Evolutionary conservation across 164 flowering plant species (phyloP).

Genomic region (Chimonanthus salicifolius): DNA sequence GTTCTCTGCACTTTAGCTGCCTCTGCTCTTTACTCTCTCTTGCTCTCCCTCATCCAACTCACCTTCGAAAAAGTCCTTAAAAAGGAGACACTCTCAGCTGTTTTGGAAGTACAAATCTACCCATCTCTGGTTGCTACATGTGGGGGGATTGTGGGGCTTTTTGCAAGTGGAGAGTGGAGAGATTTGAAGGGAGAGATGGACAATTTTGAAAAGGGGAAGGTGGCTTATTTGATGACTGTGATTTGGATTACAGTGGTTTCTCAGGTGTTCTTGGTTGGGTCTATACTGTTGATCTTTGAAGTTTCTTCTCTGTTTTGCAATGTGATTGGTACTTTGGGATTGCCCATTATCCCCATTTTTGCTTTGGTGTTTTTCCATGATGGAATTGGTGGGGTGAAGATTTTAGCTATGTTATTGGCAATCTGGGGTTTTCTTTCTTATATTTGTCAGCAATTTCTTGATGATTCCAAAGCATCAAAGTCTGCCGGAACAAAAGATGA

Average conservation of each 20-base stretch:
- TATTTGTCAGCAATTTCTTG: slow-evolving; percentile 12
- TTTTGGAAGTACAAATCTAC: slow-evolving; percentile 21
- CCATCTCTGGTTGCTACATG: slow-evolving; percentile 14
- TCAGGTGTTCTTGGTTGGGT: slow-evolving; percentile 6
- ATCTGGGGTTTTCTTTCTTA: slow-evolving; percentile 20
- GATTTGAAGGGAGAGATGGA: slow-evolving; percentile 11
- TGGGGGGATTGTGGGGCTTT: slow-evolving; percentile 20
- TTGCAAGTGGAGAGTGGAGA: slow-evolving; percentile 27
- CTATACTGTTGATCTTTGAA: slow-evolving; percentile 10
- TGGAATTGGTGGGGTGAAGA: slow-evolving; percentile 19
- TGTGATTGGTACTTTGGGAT: slow-evolving; percentile 5
- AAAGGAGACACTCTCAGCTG: slow-evolving; percentile 13
- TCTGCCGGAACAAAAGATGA: not conserved
- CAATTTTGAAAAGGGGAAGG: slow-evolving; percentile 10
- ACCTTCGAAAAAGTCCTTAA: slow-evolving; percentile 16
- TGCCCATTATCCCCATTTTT: slow-evolving; percentile 12
- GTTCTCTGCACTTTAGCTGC: slow-evolving; percentile 22
- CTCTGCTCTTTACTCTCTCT: slow-evolving; percentile 17
- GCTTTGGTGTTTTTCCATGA: slow-evolving; percentile 20
- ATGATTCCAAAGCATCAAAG: not conserved
- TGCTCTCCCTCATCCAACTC: slow-evolving; percentile 22
- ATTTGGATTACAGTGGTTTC: slow-evolving; percentile 3
- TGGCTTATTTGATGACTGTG: slow-evolving; percentile 10
- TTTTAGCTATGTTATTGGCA: slow-evolving; percentile 13
- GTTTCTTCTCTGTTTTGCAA: slow-evolving; percentile 13